Evolutionary conservation across 192 early-diverging fungal species (phyloP).

Genomic region (Dissophora ornata): DNA sequence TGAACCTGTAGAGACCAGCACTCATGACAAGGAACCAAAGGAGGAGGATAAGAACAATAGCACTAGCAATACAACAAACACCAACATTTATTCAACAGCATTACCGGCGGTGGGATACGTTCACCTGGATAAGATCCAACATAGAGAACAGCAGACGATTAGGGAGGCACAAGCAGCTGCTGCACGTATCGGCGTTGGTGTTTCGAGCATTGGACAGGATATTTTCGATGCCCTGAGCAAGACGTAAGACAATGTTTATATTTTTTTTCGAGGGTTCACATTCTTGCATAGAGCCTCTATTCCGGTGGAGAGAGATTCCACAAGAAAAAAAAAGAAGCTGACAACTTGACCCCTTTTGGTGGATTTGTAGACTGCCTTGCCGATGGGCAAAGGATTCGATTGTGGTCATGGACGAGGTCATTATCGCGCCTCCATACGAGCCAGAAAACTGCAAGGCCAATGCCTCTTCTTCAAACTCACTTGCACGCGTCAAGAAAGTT

Average conservation of each 20-base stretch:
- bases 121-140: slow-evolving; percentile 64
- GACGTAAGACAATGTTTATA: too few relatives aligned
- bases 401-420: slow-evolving; percentile 84
- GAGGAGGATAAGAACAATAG: slow-evolving; percentile 3
- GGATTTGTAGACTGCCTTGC: slow-evolving; percentile 83
- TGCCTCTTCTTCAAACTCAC: slow-evolving; percentile 61
- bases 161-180: slow-evolving; percentile 57
- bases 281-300: too few relatives aligned
- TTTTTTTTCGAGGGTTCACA: too few relatives aligned
- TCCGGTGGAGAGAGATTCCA: too few relatives aligned
- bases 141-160: slow-evolving; percentile 63
- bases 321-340: too few relatives aligned
- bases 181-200: slow-evolving; percentile 82
- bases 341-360: too few relatives aligned
- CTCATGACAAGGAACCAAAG: not conserved
- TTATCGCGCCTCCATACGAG: slow-evolving; percentile 79
- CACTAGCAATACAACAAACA: slow-evolving; percentile 5
- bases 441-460: slow-evolving; percentile 75
- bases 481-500: slow-evolving; percentile 83
- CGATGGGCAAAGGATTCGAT: slow-evolving; percentile 80
- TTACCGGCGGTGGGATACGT: slow-evolving; percentile 57
- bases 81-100: slow-evolving; percentile 50
- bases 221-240: slow-evolving; percentile 86
- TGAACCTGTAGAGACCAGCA: not conserved
- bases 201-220: slow-evolving; percentile 76